Evolutionary conservation across 129 eudicot species (phyloP), one percentile per base, ranked within the genome.

Genomic region (Helianthus tuberosus): DNA sequence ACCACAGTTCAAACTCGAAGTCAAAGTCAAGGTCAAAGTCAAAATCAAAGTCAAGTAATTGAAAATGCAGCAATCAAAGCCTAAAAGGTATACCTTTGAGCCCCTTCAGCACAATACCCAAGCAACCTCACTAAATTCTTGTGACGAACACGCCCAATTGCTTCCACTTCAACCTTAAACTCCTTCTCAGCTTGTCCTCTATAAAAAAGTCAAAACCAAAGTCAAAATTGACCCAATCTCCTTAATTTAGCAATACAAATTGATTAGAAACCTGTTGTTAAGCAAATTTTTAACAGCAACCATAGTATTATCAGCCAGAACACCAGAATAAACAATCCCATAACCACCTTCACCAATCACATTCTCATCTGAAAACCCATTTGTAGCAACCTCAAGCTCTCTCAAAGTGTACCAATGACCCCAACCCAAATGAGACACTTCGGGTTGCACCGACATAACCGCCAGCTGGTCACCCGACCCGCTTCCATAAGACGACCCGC

Each of bases 141-240:
- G 50, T 92, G 97, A 61, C 97, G 84, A 68, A 92, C 97, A 11
- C 97, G 93, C 62, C 97, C 97, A 77, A 92, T 92, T 11, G 93
- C 97, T 87, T 92, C 97, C 11, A 92, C 97, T 89, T 92, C 97
- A 75, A 92, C 97, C 83, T 92, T 89, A 62, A 89, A 92, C 80
- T 89, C 97, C 80, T 81, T 92, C 86, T 89, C 96, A 46, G 96
- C 97, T 83, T 92, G 97, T 67, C 97, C 96, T 83, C 97, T 92
- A 84, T 8, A 63, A 17, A 47, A 62, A 14, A 9, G 15, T 25
- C 12, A 43, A 20, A 25, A 38, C 10, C 9, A 5, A 74, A 74
- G 78, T 47, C 72, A 63, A 50, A 51, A 64, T 27, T 8, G 32
- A 69, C 16, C 15, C 11, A 69, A 52, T 51, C 10, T 69, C 11